These are phyloP conservation scores for Rhizopogon vinicolor DNA, from an alignment of 768 basidiomycete species.

Conservation along the genomic window DNA sequence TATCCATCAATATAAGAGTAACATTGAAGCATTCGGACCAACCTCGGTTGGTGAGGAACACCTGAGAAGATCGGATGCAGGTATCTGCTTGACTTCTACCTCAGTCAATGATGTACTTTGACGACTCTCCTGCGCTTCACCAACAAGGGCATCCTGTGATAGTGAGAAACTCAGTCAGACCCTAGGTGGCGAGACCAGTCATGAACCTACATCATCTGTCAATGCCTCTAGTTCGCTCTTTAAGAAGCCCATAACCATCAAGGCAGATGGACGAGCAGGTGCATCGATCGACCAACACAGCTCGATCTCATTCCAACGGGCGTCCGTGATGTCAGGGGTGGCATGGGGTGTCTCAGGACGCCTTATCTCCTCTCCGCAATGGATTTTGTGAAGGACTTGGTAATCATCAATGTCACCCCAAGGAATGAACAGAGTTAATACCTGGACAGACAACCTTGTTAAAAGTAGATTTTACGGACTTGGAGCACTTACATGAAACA, in stretches of 20 bases:
- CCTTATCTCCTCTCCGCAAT: background rate
- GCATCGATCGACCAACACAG: background rate
- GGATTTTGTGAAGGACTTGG: background rate
- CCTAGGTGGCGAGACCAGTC: background rate
- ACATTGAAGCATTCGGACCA: too few species aligned
- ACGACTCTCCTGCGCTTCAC: background rate
- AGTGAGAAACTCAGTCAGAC: background rate
- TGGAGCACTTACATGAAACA: conserved; percentile 1
- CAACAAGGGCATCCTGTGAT: background rate
- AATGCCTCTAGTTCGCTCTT: background rate
- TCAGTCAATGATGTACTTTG: background rate
- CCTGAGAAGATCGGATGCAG: too few species aligned
- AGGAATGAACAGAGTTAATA: background rate
- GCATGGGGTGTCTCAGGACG: background rate
- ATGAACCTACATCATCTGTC: background rate
- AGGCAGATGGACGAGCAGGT: background rate
- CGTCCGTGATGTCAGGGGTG: background rate
- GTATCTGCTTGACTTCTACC: background rate
- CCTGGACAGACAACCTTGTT: background rate
- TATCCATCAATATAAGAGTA: too few species aligned
- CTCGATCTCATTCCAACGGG: background rate
- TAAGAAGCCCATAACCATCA: background rate
- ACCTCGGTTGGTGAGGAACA: background rate
- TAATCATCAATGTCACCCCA: background rate
- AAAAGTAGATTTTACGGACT: background rate